Base-by-base conservation (phyloP, 208 protist genomes). In the Acanthamoeba sp. region DNA sequence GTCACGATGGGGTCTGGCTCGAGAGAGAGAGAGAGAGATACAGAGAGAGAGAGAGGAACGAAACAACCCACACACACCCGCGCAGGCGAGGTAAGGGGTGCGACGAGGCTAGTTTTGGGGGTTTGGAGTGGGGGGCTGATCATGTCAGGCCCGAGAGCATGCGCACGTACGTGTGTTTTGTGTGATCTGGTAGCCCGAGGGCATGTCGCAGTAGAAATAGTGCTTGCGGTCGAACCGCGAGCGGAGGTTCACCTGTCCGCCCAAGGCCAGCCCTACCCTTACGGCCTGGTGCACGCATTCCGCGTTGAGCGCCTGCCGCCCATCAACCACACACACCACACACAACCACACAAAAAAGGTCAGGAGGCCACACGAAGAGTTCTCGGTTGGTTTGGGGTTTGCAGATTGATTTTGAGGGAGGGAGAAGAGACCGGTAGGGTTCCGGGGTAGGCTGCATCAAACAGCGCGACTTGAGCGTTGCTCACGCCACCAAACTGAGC, bases 171-270 rank as follows among this genome's bases (percentile, higher is more conserved):
- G n/a, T 55, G 48, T 78, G 22, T 96, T 90, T 93, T 97, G 97
- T 22, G 97, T 98, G 59, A 98, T 98, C 84, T 98, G 97, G 94
- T 98, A 98, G 42, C 97, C 97, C 69, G 73, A 78, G 10, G 97
- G 97, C 45, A 97, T 40, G 94, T 98, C 97, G 69, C 82, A 82
- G 95, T 98, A 98, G 55, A 98, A 98, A 38, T 98, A 98, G 95
- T 98, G 97, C 66, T 98, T 98, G 52, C 97, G 95, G 90, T 98
- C 97, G 42, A 98, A 98, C 59, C 38, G 50, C 36, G 96, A 97
- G 24, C 45, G 24, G 3, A 52, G 91, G 62, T 96, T 94, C 5
- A 97, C 85, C 9, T 34, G 34, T 14, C 91, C 89, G 42, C 50
- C 38, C 12, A 97, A 38, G 4, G 97, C 87, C 18, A 97, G 36